Evolutionary conservation across 352 stramenopile species (phyloP).

Genomic region (Peronospora destructor): DNA sequence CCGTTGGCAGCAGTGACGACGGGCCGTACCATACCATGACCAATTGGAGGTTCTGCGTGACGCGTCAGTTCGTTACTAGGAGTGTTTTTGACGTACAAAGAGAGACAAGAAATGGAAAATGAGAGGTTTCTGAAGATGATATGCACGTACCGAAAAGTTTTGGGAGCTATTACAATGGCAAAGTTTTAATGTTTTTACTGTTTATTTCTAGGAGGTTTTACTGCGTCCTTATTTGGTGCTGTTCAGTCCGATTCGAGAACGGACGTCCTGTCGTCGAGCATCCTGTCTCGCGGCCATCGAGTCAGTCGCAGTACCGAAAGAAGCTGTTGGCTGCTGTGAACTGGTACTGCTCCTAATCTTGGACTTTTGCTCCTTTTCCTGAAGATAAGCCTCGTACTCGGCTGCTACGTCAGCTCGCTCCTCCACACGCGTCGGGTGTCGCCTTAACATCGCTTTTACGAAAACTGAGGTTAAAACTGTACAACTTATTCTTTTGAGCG

Average conservation of each 20-base stretch:
- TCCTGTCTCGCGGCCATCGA: constrained; percentile 17
- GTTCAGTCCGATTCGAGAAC: constrained; percentile 31
- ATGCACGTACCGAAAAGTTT: too few relatives aligned
- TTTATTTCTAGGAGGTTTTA: neutral
- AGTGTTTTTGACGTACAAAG: too few relatives aligned
- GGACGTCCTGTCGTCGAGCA: constrained; percentile 23
- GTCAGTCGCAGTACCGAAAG: constrained; percentile 1
- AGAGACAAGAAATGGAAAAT: too few relatives aligned
- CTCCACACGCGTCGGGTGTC: constrained; percentile 56
- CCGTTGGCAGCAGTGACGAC: constrained; percentile 27
- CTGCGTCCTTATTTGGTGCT: constrained; percentile 9
- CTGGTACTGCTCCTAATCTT: constrained; percentile 5
- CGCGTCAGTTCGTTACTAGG: too few relatives aligned
- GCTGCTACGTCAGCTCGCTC: constrained; percentile 59
- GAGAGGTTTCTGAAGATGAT: neutral
- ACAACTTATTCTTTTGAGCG: too few relatives aligned
- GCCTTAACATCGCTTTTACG: constrained; percentile 7
- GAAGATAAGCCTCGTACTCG: constrained; percentile 63
- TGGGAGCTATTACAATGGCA: too few relatives aligned
- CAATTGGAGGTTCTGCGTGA: too few relatives aligned
- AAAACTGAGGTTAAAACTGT: neutral
- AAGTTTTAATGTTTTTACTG: too few relatives aligned
- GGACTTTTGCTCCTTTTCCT: constrained; percentile 38
- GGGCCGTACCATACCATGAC: constrained; percentile 28
- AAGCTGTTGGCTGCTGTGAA: constrained; percentile 1